phyloP scores from a whole-genome alignment of 306 rosid species.

The Neltuma alba region DNA sequence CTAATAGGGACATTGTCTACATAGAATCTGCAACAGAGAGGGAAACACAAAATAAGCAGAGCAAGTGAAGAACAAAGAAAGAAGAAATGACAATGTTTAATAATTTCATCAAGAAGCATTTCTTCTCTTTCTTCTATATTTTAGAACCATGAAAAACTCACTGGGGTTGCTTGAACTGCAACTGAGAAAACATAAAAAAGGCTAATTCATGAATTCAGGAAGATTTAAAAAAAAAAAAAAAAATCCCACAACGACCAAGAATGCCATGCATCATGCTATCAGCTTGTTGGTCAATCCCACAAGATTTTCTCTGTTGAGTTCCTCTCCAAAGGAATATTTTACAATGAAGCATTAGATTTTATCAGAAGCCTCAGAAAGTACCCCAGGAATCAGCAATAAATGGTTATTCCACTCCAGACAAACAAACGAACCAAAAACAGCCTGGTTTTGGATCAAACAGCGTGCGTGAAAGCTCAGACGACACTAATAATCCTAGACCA shows the following conservation, averaged over 20 bases:
- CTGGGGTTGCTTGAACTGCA: background rate
- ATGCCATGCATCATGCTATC: slow-evolving; percentile 28
- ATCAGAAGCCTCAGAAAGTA: slow-evolving; percentile 23
- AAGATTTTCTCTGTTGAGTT: slow-evolving; percentile 33
- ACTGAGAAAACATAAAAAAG: slow-evolving; percentile 15
- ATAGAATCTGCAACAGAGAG: slow-evolving; percentile 68
- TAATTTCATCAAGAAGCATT: slow-evolving; percentile 3
- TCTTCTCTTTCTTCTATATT: background rate
- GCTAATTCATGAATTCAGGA: slow-evolving; percentile 32
- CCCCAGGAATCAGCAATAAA: slow-evolving; percentile 27
- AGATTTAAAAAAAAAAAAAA: slow-evolving; percentile 6
- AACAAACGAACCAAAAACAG: background rate
- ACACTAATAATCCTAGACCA: slow-evolving; percentile 10
- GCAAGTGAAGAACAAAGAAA: background rate
- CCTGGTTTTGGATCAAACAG: slow-evolving; percentile 52
- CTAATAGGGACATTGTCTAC: slow-evolving; percentile 90
- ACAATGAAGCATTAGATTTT: slow-evolving; percentile 1
- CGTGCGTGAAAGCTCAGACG: slow-evolving; percentile 35
- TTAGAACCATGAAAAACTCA: background rate
- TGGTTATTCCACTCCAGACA: slow-evolving; percentile 28
- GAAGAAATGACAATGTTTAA: background rate
- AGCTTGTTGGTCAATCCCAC: slow-evolving; percentile 34
- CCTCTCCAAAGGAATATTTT: slow-evolving; percentile 26
- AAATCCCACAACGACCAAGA: slow-evolving; percentile 27
- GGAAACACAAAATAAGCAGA: slow-evolving; percentile 1